Base-by-base conservation (phyloP, 2,329 filamentous ascomycete genomes). In the Aspergillus versicolor region DNA sequence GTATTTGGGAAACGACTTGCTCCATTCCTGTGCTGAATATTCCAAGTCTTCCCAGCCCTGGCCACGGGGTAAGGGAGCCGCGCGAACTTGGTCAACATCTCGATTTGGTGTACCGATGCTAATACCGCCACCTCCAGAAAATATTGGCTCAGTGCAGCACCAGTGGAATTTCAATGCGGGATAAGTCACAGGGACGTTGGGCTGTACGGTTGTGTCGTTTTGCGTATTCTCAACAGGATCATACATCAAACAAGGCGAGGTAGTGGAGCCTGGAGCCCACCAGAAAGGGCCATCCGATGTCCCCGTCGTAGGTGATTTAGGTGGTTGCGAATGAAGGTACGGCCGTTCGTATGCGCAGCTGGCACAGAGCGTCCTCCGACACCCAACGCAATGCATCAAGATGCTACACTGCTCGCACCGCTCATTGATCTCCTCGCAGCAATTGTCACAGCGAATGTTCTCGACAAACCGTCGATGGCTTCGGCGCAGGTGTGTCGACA, bases 371-470 rank as follows among this genome's bases (percentile, higher is more conserved):
- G 82, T 85, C 71, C 82, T 84, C 49, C 83, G 76, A 64, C 83
- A 85, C 38, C 83, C 83, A 65, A 83, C 80, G 64, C 83, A 85
- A 65, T 85, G 83, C 83, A 85, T 85, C 62, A 82, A 73, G 15
- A 85, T 81, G 56, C 82, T 84, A 68, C 83, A 85, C 57, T 84
- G 82, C 68, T 85, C 83, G 64, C 83, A 85, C 48, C 83, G 72
- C 66, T 85, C 83, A 41, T 76, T 65, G 43, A 85, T 84, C 32
- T 71, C 64, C 43, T 82, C 81, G 48, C 75, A 73, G 70, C 83
- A 85, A 56, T 79, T 77, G 47, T 83, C 77, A 65, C 83, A 85
- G 54, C 78, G 79, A 62, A 84, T 71, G 38, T 80, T 72, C 21
- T 84, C 75, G 13, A 84, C 73, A 61, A 85, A 85, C 3, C 72